phyloP scores from a whole-genome alignment of 768 basidiomycete species.

The Leucocoprinus leucothites region DNA sequence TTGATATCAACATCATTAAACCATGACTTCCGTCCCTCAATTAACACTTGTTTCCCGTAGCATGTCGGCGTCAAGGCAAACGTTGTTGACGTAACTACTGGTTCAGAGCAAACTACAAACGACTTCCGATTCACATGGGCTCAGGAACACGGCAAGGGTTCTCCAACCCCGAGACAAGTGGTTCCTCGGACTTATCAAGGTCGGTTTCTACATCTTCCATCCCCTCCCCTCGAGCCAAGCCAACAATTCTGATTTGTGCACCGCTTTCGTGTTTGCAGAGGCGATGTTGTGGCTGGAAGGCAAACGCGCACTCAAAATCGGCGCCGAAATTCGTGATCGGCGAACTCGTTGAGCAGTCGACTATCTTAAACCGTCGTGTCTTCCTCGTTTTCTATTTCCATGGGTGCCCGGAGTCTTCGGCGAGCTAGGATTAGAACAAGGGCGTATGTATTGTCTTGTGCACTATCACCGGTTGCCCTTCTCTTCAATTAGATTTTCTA shows the following conservation, averaged over 20 bases:
- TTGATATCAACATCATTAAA: not conserved
- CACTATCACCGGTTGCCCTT: too few species aligned
- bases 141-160: slow-evolving; percentile 33
- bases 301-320: slow-evolving; percentile 65
- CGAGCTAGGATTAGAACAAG: not conserved
- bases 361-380: not conserved
- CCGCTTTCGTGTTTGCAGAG: slow-evolving; percentile 40
- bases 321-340: slow-evolving; percentile 51
- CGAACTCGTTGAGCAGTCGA: not conserved
- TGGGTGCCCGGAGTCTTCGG: too few species aligned
- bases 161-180: slow-evolving; percentile 39
- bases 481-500: too few species aligned
- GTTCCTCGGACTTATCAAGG: slow-evolving; percentile 73
- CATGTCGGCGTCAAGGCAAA: slow-evolving; percentile 71
- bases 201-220: slow-evolving; percentile 21
- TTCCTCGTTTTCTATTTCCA: too few species aligned
- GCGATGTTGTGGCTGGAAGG: slow-evolving; percentile 87
- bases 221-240: not conserved
- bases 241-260: slow-evolving; percentile 4
- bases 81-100: slow-evolving; percentile 66
- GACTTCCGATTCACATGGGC: slow-evolving; percentile 78
- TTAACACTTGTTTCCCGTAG: slow-evolving; percentile 29
- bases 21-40: not conserved
- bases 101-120: slow-evolving; percentile 64
- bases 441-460: too few species aligned